phyloP scores from a whole-genome alignment of 2,329 filamentous ascomycete genomes.

The Hortaea sp. region DNA sequence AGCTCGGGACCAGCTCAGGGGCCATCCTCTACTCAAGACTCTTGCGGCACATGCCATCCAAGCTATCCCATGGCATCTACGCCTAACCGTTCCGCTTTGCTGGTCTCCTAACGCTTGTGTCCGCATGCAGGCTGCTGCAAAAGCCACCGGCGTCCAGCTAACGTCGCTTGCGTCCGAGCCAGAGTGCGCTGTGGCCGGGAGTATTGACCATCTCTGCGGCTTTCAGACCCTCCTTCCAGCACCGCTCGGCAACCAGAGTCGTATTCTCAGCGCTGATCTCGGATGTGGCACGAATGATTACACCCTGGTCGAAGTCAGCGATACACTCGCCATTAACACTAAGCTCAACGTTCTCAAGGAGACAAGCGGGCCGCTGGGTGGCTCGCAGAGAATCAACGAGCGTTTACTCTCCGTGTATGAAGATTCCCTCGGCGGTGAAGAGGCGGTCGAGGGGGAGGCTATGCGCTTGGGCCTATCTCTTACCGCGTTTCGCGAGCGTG shows the following conservation, averaged over 20 bases:
- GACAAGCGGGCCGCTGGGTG: slow-evolving; percentile 6
- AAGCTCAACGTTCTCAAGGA: slow-evolving; percentile 3
- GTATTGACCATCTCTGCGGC: slow-evolving; percentile 2
- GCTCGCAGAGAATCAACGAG: slow-evolving; percentile 6
- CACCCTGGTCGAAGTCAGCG: slow-evolving; percentile 1
- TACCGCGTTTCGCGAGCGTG: too few relatives aligned
- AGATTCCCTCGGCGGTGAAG: too few relatives aligned
- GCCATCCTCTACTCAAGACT: background rate
- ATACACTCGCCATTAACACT: slow-evolving; percentile 2
- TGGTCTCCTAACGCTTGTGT: background rate
- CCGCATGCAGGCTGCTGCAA: slow-evolving; percentile 5
- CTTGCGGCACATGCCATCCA: background rate
- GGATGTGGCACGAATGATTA: slow-evolving; percentile 7
- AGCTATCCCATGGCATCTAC: background rate
- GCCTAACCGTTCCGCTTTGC: background rate
- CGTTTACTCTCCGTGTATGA: too few relatives aligned
- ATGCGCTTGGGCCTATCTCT: too few relatives aligned
- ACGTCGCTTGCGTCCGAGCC: slow-evolving; percentile 8
- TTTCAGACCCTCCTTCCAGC: background rate
- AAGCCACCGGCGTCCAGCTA: slow-evolving; percentile 3
- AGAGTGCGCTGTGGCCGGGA: slow-evolving; percentile 7
- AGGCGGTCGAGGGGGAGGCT: too few relatives aligned
- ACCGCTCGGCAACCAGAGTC: slow-evolving; percentile 1
- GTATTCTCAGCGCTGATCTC: slow-evolving; percentile 4
- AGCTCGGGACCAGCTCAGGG: background rate